A percentile compares a stretch with the other conserved stretches of the same genome.
Conservation (phyloP, 768 basidiomycete genomes). For the Pisolithus marmoratus region DNA sequence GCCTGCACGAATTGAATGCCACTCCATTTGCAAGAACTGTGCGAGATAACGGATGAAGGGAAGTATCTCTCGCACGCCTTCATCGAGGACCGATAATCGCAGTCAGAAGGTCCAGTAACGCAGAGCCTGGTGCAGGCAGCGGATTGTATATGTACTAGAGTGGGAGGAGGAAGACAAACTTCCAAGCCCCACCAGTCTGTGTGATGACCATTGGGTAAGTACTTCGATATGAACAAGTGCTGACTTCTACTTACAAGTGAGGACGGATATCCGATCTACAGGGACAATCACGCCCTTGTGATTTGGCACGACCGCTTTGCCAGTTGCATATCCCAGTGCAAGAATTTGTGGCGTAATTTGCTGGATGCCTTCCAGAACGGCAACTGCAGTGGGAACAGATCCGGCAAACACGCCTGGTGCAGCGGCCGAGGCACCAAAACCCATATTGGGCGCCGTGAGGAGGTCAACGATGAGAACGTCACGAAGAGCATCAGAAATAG, state of each 20-base stretch:
- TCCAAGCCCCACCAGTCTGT: conserved; percentile 92
- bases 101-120: conserved; percentile 70
- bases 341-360: conserved; percentile 74
- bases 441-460: conserved; percentile 55
- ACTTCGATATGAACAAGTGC: no score
- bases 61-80: conserved; percentile 75
- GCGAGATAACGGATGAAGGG: conserved; percentile 82
- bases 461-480: conserved; percentile 60
- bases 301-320: conserved; percentile 56
- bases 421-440: conserved; percentile 69
- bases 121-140: conserved; percentile 49
- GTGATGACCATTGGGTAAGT: conserved; percentile 4
- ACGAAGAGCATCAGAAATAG: conserved; percentile 45
- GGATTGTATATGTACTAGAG: conserved; percentile 56
- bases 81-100: conserved; percentile 62
- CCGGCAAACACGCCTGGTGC: conserved; percentile 66
- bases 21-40: conserved; percentile 76
- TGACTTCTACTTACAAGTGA: conserved; percentile 57
- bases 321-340: conserved; percentile 73
- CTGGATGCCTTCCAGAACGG: conserved; percentile 61
- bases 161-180: conserved; percentile 65
- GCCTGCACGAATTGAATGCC: conserved; percentile 54
- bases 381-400: conserved; percentile 68
- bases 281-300: conserved; percentile 71
- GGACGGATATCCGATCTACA: conserved; percentile 66